A percentile compares a stretch with the other conserved stretches of the same genome.
Conservation (phyloP, 2,329 filamentous ascomycete genomes). For the Hymenoscyphus fraxineus region DNA sequence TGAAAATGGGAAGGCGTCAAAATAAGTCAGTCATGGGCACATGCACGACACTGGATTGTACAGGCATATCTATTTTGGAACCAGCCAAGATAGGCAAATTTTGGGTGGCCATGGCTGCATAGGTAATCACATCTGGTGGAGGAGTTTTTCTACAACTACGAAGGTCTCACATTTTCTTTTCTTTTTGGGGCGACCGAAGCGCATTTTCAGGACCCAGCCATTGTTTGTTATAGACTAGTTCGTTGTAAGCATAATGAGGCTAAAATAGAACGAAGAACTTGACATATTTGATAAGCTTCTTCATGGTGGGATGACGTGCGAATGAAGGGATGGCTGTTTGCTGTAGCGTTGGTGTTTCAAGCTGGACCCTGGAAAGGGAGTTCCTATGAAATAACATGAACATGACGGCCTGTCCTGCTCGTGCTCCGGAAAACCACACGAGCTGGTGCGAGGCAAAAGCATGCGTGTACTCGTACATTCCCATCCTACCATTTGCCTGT, state of each 20-base stretch:
- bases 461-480: background rate
- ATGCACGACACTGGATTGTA: constrained; percentile 1
- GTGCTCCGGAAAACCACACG: background rate
- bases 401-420: background rate
- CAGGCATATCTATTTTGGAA: background rate
- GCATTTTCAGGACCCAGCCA: background rate
- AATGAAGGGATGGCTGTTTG: background rate
- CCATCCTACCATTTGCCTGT: background rate
- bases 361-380: background rate
- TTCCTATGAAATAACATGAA: background rate
- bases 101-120: constrained; percentile 3
- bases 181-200: background rate
- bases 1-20: background rate
- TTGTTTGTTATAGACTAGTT: constrained; percentile 2
- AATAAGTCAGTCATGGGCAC: background rate
- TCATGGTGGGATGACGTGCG: background rate
- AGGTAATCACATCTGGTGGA: constrained; percentile 7
- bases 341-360: background rate
- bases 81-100: background rate
- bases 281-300: background rate
- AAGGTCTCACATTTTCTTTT: background rate
- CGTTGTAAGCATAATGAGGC: background rate
- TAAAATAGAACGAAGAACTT: background rate
- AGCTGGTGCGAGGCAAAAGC: too few relatives aligned
- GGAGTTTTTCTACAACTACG: constrained; percentile 6